Conservation (phyloP, 495 filamentous ascomycete species). For the Penicillium psychrofluorescens region DNA sequence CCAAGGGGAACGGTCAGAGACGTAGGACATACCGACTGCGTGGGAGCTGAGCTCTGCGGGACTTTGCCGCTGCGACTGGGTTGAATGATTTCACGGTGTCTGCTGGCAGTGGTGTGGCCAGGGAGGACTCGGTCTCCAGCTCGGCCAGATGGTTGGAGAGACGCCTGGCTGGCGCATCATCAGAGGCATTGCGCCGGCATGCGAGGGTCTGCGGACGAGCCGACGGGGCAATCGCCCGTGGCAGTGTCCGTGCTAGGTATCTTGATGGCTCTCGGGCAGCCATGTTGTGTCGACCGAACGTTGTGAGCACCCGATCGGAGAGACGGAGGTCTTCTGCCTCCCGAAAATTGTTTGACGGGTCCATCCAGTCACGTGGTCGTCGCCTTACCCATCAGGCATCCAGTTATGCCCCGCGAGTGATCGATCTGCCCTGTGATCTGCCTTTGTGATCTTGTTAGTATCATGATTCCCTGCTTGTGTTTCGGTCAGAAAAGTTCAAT, state of each 20-base stretch:
- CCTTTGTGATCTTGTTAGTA: neutral
- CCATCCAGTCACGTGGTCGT: constrained; percentile 8
- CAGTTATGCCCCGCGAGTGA: neutral
- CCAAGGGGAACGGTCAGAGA: neutral
- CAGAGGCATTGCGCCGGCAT: constrained; percentile 42
- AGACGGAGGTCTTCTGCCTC: constrained; percentile 4
- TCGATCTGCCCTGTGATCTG: neutral
- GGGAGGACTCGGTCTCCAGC: constrained; percentile 30
- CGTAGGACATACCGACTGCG: constrained; percentile 55
- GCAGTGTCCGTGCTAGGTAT: constrained; percentile 36
- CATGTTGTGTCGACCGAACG: constrained; percentile 22
- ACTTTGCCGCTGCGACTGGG: constrained; percentile 45
- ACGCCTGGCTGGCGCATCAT: constrained; percentile 28
- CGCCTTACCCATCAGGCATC: constrained; percentile 12
- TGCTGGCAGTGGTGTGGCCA: constrained; percentile 17
- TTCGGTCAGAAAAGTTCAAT: constrained; percentile 3
- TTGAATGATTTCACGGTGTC: constrained; percentile 42
- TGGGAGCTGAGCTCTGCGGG: constrained; percentile 51
- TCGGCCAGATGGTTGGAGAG: constrained; percentile 27
- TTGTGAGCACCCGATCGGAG: constrained; percentile 4
- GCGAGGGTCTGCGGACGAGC: constrained; percentile 26
- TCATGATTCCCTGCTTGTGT: too few relatives aligned
- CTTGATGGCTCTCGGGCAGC: constrained; percentile 36
- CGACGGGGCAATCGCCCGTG: constrained; percentile 28
- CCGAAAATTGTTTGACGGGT: constrained; percentile 33